These are phyloP conservation scores for Parachaetomium inaequale DNA, from an alignment of 495 filamentous ascomycete species.

Conservation along the genomic window DNA sequence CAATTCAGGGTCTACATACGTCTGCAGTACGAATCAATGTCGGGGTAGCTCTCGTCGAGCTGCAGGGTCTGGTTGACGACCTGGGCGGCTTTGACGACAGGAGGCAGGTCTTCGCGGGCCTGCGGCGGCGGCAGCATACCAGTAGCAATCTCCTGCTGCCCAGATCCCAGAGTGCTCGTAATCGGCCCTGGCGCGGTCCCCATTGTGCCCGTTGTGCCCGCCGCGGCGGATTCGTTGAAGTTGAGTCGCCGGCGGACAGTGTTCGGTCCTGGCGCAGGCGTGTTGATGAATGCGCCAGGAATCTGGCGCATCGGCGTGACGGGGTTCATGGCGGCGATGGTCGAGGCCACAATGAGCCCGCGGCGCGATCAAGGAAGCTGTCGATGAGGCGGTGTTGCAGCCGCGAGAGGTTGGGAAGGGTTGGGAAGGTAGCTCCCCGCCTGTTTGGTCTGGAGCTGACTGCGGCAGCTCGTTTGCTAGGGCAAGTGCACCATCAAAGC, in stretches of 20 bases:
- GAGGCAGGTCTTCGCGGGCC: slow-evolving; percentile 40
- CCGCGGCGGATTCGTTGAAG: slow-evolving; percentile 30
- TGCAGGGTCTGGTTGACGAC: slow-evolving; percentile 77
- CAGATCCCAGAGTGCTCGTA: slow-evolving; percentile 11
- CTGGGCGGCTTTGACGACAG: slow-evolving; percentile 72
- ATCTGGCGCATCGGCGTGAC: slow-evolving; percentile 63
- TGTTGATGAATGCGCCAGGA: slow-evolving; percentile 71
- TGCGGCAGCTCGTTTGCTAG: slow-evolving; percentile 19
- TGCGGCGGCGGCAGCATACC: slow-evolving; percentile 11
- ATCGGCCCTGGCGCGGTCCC: slow-evolving; percentile 5
- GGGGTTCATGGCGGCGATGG: slow-evolving; percentile 59
- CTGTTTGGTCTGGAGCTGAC: slow-evolving; percentile 19
- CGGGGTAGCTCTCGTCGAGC: slow-evolving; percentile 76
- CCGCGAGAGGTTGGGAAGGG: neutral
- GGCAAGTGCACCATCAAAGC: slow-evolving; percentile 27
- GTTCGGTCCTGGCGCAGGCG: slow-evolving; percentile 51
- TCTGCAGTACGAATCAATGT: slow-evolving; percentile 82
- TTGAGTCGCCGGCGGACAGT: slow-evolving; percentile 39
- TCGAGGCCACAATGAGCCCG: neutral
- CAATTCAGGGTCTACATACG: slow-evolving; percentile 56
- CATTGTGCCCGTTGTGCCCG: neutral
- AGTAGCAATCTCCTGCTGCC: slow-evolving; percentile 1
- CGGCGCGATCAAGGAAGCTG: slow-evolving; percentile 3
- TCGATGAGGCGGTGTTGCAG: neutral
- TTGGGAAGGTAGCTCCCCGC: slow-evolving; percentile 14